A percentile compares a stretch with the other conserved stretches of the same genome.
Conservation (phyloP, 2,329 filamentous ascomycete genomes). For the Cercospora sojina region DNA sequence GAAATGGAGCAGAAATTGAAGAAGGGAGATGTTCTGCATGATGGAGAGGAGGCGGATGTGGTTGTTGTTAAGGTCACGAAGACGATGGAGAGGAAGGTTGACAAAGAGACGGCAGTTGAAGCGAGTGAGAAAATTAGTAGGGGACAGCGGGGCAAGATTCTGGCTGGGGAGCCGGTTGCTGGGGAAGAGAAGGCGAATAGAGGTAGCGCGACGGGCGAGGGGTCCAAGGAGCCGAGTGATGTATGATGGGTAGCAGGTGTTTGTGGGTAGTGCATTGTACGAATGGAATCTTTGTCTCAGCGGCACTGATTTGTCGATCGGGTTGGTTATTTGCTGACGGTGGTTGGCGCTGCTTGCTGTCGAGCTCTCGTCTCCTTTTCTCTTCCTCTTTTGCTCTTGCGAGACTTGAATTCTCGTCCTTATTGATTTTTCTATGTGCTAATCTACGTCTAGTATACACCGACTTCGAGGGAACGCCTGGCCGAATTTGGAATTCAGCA, state of each 20-base stretch:
- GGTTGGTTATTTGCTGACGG: not conserved
- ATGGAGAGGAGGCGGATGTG: conserved; percentile 17
- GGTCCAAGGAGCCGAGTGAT: conserved; percentile 5
- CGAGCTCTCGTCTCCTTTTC: not conserved
- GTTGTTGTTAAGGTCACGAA: conserved; percentile 28
- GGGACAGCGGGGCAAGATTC: not conserved
- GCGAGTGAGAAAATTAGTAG: not conserved
- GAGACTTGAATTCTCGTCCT: not conserved
- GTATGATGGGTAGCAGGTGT: not conserved
- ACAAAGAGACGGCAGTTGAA: conserved; percentile 2
- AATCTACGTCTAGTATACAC: not conserved
- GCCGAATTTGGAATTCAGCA: not conserved
- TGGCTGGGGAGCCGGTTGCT: conserved; percentile 5
- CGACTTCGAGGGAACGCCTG: not conserved
- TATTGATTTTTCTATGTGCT: not conserved
- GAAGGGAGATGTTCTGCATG: conserved; percentile 22
- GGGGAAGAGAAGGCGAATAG: conserved; percentile 8
- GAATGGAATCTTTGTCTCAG: not conserved
- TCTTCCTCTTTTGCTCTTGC: not conserved
- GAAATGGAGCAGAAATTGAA: conserved; percentile 15
- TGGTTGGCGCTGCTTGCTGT: not conserved
- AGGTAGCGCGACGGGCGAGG: not conserved
- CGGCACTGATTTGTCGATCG: not conserved
- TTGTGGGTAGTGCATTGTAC: not conserved
- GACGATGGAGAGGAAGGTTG: conserved; percentile 21